Percentiles rank a stretch among this genome's conserved stretches.
phyloP scores from a whole-genome alignment of 768 basidiomycete genomes.

The Naganishia antarctica region DNA sequence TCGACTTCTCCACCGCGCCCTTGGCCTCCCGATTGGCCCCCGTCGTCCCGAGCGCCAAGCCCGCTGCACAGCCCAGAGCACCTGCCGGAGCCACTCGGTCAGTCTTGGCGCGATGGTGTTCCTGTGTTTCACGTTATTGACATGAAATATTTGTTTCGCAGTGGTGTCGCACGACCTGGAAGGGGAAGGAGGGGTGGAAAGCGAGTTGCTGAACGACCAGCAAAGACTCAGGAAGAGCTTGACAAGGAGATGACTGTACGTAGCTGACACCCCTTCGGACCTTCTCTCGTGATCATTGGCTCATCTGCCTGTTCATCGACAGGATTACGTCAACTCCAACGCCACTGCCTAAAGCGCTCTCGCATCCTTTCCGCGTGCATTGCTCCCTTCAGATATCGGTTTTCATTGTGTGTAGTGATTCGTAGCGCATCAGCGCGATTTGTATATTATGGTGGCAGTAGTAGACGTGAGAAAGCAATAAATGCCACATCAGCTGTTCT shows the following conservation, averaged over 20 bases:
- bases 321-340: conserved; percentile 22
- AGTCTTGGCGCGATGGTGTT: neutral
- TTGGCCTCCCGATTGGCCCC: conserved; percentile 83
- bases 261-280: conserved; percentile 18
- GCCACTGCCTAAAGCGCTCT: conserved; percentile 11
- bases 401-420: neutral
- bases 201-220: conserved; percentile 59
- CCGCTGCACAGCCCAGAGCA: conserved; percentile 40
- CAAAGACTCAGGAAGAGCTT: conserved; percentile 80
- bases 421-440: neutral
- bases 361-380: neutral
- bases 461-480: too few relatives aligned
- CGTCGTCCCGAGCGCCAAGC: conserved; percentile 47
- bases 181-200: conserved; percentile 48
- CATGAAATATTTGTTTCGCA: too few relatives aligned
- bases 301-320: neutral
- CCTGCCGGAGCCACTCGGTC: conserved; percentile 29
- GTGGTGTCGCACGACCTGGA: conserved; percentile 41
- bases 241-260: conserved; percentile 97
- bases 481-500: too few relatives aligned
- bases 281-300: neutral
- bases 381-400: neutral
- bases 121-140: too few relatives aligned
- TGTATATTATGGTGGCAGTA: neutral
- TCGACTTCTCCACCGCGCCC: conserved; percentile 71